Evolutionary conservation across 1,284 basidiomycete species (phyloP), one percentile per base, ranked within the genome.

Genomic region (Phaffia rhodozyma): DNA sequence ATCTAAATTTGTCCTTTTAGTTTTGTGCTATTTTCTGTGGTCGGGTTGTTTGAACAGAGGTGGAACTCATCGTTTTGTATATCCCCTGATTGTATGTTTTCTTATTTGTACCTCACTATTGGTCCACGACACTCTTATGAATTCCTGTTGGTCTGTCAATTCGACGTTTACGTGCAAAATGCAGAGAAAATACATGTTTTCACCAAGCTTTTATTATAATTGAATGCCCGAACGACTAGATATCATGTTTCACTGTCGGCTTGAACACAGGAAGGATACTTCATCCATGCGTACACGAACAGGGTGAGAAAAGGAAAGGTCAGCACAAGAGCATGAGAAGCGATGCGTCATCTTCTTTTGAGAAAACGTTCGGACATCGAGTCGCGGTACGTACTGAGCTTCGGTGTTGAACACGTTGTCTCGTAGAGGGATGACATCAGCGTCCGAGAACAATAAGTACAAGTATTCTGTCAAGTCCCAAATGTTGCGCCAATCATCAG

Each of bases 401-500:
- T 94, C 92, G 3, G 93, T 97, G 72, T 96, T 97, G 76, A 96
- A 87, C n/a, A 97, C 90, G 74, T 88, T 69, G 89, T 87, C 78
- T 67, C 84, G 81, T 66, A 96, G 74, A 16, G 91, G 84, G 61
- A 96, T 75, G 25, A 84, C 80, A 55, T 77, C 78, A 21, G 82
- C 81, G 70, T 91, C 88, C 57, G 86, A 84, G 73, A 96, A 97
- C 5, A 96, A 77, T 66, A 97, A 76, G 72, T 88, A 97, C 51
- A 98, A 78, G 75, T 98, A 98, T 75, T 98, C 76, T 77, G 63
- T 18, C 16, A 21, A 16, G 52, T 27, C 3, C 13, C 25, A 58
- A 30, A 23, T 21, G 29, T 7, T 11, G n/a, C 30, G n/a, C n/a
- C 6, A 21, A 7, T 5, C 7, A 34, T 32, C 29, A 56, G 55